A percentile compares a stretch with the other conserved stretches of the same genome.
Evolutionary conservation across 2,329 filamentous ascomycete species (phyloP).

Genomic region (Amphichorda felina): DNA sequence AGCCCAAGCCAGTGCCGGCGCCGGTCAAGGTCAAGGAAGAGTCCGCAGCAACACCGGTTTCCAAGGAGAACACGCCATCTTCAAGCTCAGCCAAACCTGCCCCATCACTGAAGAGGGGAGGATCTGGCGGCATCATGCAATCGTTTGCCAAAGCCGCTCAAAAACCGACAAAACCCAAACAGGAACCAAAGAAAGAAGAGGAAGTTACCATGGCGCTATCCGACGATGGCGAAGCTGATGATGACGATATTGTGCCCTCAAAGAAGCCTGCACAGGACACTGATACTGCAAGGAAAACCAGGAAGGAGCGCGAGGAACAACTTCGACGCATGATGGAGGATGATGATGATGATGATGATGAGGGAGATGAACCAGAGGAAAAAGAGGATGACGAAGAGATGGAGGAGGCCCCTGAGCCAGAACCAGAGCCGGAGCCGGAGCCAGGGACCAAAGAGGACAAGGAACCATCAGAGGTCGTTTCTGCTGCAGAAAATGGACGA

Average conservation of each 20-base stretch:
- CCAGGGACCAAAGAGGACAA: conserved; percentile 24
- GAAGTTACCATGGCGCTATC: conserved; percentile 19
- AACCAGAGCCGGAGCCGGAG: conserved; percentile 23
- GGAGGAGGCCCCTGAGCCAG: conserved; percentile 25
- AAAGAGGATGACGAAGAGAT: conserved; percentile 26
- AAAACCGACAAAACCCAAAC: conserved; percentile 36
- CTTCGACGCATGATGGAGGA: conserved; percentile 38
- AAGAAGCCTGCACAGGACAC: conserved; percentile 13
- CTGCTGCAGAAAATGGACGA: conserved; percentile 44
- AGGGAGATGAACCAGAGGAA: conserved; percentile 36
- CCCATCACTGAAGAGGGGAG: conserved; percentile 40
- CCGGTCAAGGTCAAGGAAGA: conserved; percentile 19
- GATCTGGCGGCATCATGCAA: conserved; percentile 57
- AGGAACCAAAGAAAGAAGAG: conserved; percentile 15
- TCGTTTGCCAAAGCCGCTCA: conserved; percentile 57
- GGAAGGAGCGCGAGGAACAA: conserved; percentile 24
- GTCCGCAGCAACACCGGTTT: conserved; percentile 2
- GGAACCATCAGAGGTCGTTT: conserved; percentile 38
- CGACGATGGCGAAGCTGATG: conserved; percentile 28
- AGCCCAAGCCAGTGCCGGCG: conserved; percentile 1
- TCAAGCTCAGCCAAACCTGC: conserved; percentile 16
- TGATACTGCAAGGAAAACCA: conserved; percentile 12
- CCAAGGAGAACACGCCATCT: conserved; percentile 10
- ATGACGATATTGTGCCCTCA: conserved; percentile 16
- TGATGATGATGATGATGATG: conserved; percentile 27